Base-by-base conservation (phyloP, 768 basidiomycete genomes). In the Tricholoma sp. region DNA sequence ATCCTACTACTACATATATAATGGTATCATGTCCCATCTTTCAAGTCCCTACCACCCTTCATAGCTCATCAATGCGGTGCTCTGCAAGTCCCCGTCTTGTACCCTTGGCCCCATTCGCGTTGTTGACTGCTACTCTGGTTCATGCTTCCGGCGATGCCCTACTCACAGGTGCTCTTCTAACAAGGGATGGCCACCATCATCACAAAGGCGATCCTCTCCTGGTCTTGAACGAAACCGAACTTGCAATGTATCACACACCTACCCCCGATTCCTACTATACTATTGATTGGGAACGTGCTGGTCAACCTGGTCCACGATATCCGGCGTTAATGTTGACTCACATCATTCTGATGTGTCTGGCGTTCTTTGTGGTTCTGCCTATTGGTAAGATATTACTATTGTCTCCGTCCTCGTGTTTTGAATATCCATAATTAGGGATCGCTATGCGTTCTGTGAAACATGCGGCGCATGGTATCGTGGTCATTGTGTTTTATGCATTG, bases 231-330 rank as follows among this genome's bases (percentile, higher is more conserved):
- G 94, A 94, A 67, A 88, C 89, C 0, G 83, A 88, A 54, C 72
- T 94, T 50, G 74, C 83, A 31, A 67, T 82, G 61, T 71, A 74
- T 55, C 91, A 94, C 67, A 67, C 75, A 0, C 84, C 85, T 0
- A 89, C 87, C 0, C 89, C 89, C 0, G 83, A 86, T 0, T 93
- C 91, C 2, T 96, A 93, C 70, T 92, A 84, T 70, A 85, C 88
- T 12, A 80, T 88, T 61, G 94, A 95, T 69, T 80, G 85, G 67
- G 84, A 88, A 34, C 76, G 79, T 50, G 69, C 67, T 6, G 80
- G 76, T 56, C 66, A 71, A 41, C 50, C 74, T 29, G 47, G 27
- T 10, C 59, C 72, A 22, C 78, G 83, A 35, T 80, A 87, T 68
- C 84, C 85, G n/a, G 80, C 78, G 12, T 72, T 94, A 57, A 91